phyloP scores from a whole-genome alignment of 2,329 filamentous ascomycete genomes.

The Fusarium mangiferae region DNA sequence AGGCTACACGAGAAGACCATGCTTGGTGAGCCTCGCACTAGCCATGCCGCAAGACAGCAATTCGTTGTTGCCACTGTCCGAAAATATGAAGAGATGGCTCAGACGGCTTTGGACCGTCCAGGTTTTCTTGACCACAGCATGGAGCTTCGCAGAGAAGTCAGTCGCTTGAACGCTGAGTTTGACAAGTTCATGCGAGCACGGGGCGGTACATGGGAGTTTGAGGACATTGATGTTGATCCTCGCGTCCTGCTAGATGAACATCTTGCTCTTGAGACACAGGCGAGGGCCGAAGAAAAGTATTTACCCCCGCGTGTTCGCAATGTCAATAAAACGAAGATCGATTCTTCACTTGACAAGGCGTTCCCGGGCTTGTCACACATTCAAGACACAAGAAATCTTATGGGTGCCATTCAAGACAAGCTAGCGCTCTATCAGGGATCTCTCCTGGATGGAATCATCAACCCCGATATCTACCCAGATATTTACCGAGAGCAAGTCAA shows the following conservation, averaged over 20 bases:
- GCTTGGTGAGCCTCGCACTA: constrained; percentile 45
- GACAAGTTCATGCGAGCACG: constrained; percentile 39
- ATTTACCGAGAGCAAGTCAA: constrained; percentile 48
- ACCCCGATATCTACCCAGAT: constrained; percentile 45
- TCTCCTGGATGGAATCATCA: constrained; percentile 48
- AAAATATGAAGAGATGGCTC: constrained; percentile 35
- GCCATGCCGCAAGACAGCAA: constrained; percentile 33
- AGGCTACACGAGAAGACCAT: constrained; percentile 7
- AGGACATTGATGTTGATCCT: constrained; percentile 36
- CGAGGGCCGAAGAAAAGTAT: not conserved
- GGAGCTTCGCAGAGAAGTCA: constrained; percentile 42
- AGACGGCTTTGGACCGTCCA: constrained; percentile 39
- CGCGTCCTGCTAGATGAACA: not conserved
- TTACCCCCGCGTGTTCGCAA: not conserved
- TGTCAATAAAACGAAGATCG: not conserved
- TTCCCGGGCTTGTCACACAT: constrained; percentile 8
- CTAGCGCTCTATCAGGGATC: constrained; percentile 44
- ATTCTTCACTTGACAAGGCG: not conserved
- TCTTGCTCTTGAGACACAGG: not conserved
- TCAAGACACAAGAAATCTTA: not conserved
- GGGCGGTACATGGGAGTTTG: constrained; percentile 45
- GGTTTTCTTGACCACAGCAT: constrained; percentile 33
- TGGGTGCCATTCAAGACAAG: constrained; percentile 38
- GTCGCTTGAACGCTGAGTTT: constrained; percentile 39
- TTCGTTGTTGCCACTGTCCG: constrained; percentile 43